Evolutionary conservation across 2,329 filamentous ascomycete genomes (phyloP).

Genomic region (Emergomyces africanus): DNA sequence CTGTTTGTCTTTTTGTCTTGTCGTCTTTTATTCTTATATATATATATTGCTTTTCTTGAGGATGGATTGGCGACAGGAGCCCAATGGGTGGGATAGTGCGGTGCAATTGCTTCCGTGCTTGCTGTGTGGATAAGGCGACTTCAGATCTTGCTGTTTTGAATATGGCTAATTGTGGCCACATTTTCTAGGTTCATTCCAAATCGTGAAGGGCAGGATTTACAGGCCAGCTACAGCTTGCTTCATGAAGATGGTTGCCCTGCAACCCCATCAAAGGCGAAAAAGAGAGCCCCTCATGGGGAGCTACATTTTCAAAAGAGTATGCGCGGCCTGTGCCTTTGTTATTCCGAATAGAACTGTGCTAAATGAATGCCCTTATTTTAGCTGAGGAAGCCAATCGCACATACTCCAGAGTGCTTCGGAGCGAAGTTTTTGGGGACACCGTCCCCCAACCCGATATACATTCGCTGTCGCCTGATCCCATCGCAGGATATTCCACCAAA

Average conservation of each 20-base stretch:
- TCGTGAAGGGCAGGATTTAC: conserved; percentile 80
- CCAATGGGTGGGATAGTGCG: not conserved
- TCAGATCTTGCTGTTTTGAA: not conserved
- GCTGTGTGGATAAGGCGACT: not conserved
- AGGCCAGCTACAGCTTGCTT: conserved; percentile 81
- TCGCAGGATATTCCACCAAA: conserved; percentile 32
- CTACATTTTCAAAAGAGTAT: conserved; percentile 87
- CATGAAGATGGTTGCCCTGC: conserved; percentile 89
- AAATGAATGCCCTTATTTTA: conserved; percentile 20
- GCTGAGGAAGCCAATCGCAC: conserved; percentile 92
- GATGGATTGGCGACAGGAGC: no score
- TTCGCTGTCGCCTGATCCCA: conserved; percentile 46
- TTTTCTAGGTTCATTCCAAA: conserved; percentile 78
- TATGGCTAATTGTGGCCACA: conserved; percentile 3
- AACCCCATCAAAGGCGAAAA: conserved; percentile 74
- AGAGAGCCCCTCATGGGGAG: conserved; percentile 75
- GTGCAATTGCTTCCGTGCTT: not conserved
- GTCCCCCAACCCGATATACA: conserved; percentile 68
- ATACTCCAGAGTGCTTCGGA: conserved; percentile 74
- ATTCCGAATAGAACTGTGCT: not conserved
- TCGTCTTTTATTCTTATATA: not conserved
- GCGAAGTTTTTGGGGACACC: conserved; percentile 83
- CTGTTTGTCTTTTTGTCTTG: no score
- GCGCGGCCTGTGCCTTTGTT: conserved; percentile 18
- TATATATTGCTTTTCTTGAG: not conserved